These are phyloP conservation scores for Yarrowia bubula DNA, from an alignment of 805 yeast species.

Conservation along the genomic window DNA sequence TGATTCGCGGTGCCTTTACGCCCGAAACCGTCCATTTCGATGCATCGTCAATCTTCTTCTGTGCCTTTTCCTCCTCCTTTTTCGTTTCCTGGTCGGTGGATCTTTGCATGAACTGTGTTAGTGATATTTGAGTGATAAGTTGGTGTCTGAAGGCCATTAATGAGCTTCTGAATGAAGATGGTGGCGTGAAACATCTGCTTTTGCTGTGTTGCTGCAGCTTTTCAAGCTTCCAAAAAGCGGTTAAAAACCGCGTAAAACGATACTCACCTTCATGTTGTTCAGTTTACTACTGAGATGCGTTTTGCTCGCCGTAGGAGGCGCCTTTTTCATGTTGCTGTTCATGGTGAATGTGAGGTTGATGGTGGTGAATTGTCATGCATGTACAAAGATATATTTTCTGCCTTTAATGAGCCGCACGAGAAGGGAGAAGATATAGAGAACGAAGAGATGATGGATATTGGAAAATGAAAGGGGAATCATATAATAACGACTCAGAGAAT, in stretches of 20 bases:
- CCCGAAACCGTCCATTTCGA: constrained; percentile 16
- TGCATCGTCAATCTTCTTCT: constrained; percentile 24
- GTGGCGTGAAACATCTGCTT: neutral
- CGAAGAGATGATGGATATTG: too few relatives aligned
- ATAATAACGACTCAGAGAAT: too few relatives aligned
- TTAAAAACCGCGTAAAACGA: neutral
- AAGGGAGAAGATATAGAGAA: too few relatives aligned
- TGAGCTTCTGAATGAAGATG: too few relatives aligned
- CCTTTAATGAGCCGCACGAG: constrained; percentile 9
- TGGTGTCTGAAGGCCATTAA: neutral
- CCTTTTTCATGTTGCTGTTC: constrained; percentile 25
- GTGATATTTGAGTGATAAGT: neutral
- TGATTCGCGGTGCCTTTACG: neutral
- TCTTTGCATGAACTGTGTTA: constrained; percentile 25
- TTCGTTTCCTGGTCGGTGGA: constrained; percentile 6
- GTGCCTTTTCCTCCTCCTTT: constrained; percentile 14
- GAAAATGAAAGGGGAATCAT: neutral
- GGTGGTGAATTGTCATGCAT: constrained; percentile 17
- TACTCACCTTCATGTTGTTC: constrained; percentile 24
- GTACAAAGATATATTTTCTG: constrained; percentile 11
- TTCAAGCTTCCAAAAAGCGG: too few relatives aligned
- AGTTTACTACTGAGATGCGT: constrained; percentile 22
- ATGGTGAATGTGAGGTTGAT: constrained; percentile 5
- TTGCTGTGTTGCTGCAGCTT: too few relatives aligned
- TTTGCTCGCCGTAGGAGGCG: constrained; percentile 24